phyloP scores from a whole-genome alignment of 2,329 filamentous ascomycete genomes.

The Scedosporium dehoogii region DNA sequence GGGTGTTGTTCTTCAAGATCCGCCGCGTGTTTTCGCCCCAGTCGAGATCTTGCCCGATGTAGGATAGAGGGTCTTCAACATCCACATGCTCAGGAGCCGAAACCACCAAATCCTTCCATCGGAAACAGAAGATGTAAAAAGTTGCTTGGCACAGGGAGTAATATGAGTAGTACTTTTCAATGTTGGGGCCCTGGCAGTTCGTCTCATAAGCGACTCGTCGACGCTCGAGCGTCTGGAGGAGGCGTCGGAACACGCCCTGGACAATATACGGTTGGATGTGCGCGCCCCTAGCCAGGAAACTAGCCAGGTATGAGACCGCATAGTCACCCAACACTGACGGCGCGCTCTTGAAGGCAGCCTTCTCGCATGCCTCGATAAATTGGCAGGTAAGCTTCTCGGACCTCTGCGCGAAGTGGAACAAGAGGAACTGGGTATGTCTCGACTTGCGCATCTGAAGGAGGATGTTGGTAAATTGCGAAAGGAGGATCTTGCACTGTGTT shows the following conservation, averaged over 20 bases:
- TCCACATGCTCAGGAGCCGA: conserved; percentile 50
- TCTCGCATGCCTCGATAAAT: conserved; percentile 35
- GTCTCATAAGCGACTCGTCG: conserved; percentile 65
- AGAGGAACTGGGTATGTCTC: conserved; percentile 85
- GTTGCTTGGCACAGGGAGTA: conserved; percentile 84
- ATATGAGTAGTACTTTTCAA: conserved; percentile 73
- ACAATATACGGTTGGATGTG: conserved; percentile 68
- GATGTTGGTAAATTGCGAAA: conserved; percentile 77
- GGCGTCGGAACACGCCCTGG: conserved; percentile 70
- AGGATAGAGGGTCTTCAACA: conserved; percentile 50
- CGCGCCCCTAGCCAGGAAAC: conserved; percentile 84
- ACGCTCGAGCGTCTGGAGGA: conserved; percentile 67
- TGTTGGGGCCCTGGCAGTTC: conserved; percentile 72
- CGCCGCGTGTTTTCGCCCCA: conserved; percentile 72
- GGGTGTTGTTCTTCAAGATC: conserved; percentile 66
- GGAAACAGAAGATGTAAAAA: conserved; percentile 94
- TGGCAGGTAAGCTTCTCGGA: conserved; percentile 67
- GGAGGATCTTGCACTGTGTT: conserved; percentile 65
- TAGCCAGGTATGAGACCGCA: conserved; percentile 84
- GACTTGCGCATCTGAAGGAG: conserved; percentile 88
- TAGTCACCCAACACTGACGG: conserved; percentile 70
- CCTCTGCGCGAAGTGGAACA: conserved; percentile 89
- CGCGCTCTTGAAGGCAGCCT: conserved; percentile 40
- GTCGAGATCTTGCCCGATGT: conserved; percentile 59
- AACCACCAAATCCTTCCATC: conserved; percentile 81